Evolutionary conservation across 2,329 filamentous ascomycete species (phyloP).

Genomic region (Trichoderma koningii): DNA sequence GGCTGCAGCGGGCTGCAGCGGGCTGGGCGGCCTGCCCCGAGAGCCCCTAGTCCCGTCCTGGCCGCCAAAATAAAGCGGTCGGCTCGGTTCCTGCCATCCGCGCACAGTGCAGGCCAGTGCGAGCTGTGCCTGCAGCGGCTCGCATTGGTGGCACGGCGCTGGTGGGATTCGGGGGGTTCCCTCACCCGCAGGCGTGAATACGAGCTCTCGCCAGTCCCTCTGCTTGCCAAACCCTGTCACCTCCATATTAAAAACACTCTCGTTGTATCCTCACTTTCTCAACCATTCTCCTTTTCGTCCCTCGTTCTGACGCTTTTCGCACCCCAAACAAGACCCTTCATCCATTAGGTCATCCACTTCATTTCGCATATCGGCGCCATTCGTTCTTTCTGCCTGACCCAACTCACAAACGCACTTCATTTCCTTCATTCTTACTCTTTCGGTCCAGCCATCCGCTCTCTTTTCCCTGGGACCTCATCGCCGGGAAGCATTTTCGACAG

Average conservation of each 20-base stretch:
- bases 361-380: constrained; percentile 13
- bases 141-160: not conserved
- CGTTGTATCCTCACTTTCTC: constrained; percentile 23
- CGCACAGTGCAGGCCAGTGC: constrained; percentile 6
- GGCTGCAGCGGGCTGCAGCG: constrained; percentile 3
- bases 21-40: constrained; percentile 22
- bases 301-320: constrained; percentile 18
- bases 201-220: constrained; percentile 24
- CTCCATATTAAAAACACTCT: constrained; percentile 27
- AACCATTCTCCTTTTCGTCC: constrained; percentile 24
- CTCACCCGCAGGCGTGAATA: constrained; percentile 18
- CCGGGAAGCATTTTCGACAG: constrained; percentile 8
- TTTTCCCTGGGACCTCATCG: constrained; percentile 4
- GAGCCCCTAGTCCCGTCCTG: constrained; percentile 18
- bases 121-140: not conserved
- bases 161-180: not conserved
- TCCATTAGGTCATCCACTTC: not conserved
- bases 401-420: not conserved
- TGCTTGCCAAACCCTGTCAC: constrained; percentile 25
- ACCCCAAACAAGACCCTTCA: constrained; percentile 7
- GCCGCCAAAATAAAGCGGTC: constrained; percentile 16
- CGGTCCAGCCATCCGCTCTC: constrained; percentile 20
- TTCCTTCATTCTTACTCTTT: constrained; percentile 10
- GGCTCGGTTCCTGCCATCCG: constrained; percentile 7
- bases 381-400: constrained; percentile 12